Evolutionary conservation across 2,329 filamentous ascomycete genomes (phyloP).

Genomic region (Proliferodiscus dingleyae): DNA sequence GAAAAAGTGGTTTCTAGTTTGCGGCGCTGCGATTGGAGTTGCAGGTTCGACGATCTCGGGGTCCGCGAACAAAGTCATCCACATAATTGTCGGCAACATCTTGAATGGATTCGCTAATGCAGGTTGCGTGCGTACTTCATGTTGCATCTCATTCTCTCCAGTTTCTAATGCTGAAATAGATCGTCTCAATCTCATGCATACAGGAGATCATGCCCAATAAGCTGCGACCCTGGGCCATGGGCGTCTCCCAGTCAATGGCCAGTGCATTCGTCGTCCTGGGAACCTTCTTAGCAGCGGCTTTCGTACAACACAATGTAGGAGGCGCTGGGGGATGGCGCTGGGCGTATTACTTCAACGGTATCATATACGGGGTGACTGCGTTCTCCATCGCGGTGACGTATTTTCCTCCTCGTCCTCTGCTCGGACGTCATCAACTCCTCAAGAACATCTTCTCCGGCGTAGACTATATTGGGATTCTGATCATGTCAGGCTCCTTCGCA

Average conservation of each 20-base stretch:
- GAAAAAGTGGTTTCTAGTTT: conserved; percentile 20
- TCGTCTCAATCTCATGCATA: conserved; percentile 16
- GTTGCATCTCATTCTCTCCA: too few relatives aligned
- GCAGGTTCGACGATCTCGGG: conserved; percentile 12
- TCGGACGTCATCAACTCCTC: conserved; percentile 13
- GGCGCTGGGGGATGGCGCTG: conserved; percentile 17
- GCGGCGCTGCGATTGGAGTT: conserved; percentile 13
- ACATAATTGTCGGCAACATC: conserved; percentile 16
- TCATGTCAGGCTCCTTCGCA: conserved; percentile 13
- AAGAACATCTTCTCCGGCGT: conserved; percentile 8
- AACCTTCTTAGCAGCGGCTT: conserved; percentile 13
- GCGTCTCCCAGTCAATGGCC: conserved; percentile 14
- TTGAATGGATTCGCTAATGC: conserved; percentile 16
- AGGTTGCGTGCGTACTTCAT: conserved; percentile 14
- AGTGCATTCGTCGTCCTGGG: conserved; percentile 17
- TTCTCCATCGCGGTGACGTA: conserved; percentile 13
- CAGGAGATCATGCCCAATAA: conserved; percentile 21
- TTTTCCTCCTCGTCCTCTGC: conserved; percentile 13
- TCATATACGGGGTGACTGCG: conserved; percentile 14
- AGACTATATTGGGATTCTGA: conserved; percentile 17
- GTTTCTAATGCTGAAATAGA: too few relatives aligned
- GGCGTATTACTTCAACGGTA: conserved; percentile 19
- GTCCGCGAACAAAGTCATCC: conserved; percentile 8
- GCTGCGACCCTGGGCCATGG: conserved; percentile 17
- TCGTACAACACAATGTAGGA: conserved; percentile 14